Conservation (phyloP, 345 rosid genomes). For the Pelargonium nanum region DNA sequence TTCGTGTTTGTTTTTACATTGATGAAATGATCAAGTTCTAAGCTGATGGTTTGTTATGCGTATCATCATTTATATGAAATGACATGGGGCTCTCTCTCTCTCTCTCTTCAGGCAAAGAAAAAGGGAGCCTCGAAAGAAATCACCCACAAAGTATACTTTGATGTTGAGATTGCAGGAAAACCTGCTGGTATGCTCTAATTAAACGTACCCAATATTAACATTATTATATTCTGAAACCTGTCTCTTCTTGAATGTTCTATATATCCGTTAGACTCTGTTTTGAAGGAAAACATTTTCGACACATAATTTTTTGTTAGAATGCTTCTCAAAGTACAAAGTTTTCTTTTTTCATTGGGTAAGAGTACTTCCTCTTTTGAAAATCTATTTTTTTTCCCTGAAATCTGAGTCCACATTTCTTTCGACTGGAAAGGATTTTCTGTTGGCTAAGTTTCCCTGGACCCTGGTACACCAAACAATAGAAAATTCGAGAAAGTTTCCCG, state of each 20-base stretch:
- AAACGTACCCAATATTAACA: neutral
- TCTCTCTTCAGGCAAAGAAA: constrained; percentile 56
- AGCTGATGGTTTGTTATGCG: neutral
- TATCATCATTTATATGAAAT: neutral
- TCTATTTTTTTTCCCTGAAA: no score
- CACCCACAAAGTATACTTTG: constrained; percentile 86
- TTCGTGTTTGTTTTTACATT: neutral
- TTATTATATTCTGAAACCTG: neutral
- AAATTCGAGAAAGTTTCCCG: no score
- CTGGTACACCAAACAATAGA: neutral
- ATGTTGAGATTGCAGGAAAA: constrained; percentile 82
- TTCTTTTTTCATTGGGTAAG: no score
- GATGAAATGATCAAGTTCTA: neutral
- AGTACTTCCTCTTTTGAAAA: no score
- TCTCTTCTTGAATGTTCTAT: neutral
- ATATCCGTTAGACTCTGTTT: neutral
- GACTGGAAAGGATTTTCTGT: no score
- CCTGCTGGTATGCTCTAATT: constrained; percentile 57
- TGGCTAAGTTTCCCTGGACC: no score
- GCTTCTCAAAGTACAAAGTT: no score
- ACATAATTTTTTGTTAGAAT: no score
- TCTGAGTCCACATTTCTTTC: no score
- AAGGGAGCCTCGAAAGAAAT: constrained; percentile 41
- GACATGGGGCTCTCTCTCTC: no score
- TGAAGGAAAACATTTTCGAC: neutral